Conservation (phyloP, 352 stramenopile genomes). For the Globisporangium mamillatum region DNA sequence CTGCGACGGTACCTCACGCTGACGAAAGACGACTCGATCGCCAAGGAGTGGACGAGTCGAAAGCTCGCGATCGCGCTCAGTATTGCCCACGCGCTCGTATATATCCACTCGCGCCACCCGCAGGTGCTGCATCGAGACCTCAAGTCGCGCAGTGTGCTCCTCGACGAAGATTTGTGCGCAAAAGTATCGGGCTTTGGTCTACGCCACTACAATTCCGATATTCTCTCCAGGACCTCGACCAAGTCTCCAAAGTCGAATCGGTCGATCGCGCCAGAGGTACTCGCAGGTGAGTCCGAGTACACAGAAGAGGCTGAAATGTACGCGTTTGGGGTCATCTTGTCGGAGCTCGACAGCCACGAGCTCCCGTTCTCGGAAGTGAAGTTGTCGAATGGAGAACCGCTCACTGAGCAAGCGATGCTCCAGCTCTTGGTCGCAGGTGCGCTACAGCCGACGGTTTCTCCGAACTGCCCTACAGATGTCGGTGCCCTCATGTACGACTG, state of each 20-base stretch:
- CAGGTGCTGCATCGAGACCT: conserved; percentile 70
- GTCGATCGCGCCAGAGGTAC: conserved; percentile 64
- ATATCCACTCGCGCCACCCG: conserved; percentile 54
- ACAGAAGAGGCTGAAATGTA: conserved; percentile 62
- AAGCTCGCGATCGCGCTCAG: conserved; percentile 66
- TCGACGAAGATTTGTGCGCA: conserved; percentile 49
- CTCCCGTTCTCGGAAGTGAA: conserved; percentile 63
- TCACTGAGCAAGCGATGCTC: conserved; percentile 47
- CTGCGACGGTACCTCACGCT: conserved; percentile 45
- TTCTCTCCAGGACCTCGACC: conserved; percentile 17
- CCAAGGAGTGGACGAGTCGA: conserved; percentile 36
- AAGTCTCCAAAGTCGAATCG: conserved; percentile 37
- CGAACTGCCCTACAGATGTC: conserved; percentile 44
- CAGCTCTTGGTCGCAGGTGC: conserved; percentile 52
- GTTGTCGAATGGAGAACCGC: conserved; percentile 44
- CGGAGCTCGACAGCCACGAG: conserved; percentile 69
- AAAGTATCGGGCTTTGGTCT: conserved; percentile 76
- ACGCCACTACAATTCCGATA: conserved; percentile 29
- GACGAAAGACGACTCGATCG: conserved; percentile 27
- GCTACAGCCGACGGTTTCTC: conserved; percentile 46
- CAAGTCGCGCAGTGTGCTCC: conserved; percentile 65
- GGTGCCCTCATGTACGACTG: conserved; percentile 50
- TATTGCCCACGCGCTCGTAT: conserved; percentile 59
- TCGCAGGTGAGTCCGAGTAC: conserved; percentile 41
- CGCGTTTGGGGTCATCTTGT: conserved; percentile 68